Base-by-base conservation (phyloP, 106 monocot species). In the Chionographis japonica region DNA sequence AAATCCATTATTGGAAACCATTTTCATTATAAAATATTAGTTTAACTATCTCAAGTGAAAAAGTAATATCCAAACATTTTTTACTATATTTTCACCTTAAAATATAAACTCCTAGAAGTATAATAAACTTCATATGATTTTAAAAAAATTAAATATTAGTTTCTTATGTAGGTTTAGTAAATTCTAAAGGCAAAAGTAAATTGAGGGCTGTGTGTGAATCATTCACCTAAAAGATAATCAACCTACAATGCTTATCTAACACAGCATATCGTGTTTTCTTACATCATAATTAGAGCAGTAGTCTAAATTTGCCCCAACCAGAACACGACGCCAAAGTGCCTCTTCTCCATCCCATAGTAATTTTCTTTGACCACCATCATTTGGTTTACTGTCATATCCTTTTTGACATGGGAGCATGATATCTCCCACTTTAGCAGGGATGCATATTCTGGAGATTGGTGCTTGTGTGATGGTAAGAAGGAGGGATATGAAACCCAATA, bases 401-500 rank as follows among this genome's bases (percentile, higher is more conserved):
- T 12, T 16, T n/a, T 16, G 37, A 46, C 80, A 80, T 35, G 80
- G 80, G n/a, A 80, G 66, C 80, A 80, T 80, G 64, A 61, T 70
- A 17, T 75, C 60, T 27, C 65, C 69, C 49, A 14, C 65, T 60
- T 65, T 70, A 16, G 40, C 59, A 36, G 82, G 77, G 9, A 82
- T 72, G 68, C 82, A 82, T 55, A 82, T 82, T 58, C 65, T 71
- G 8, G 77, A 61, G 40, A 82, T 64, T 4, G 46, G 66, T 4
- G 19, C 61, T 56, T 77, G 77, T 42, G 66, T 65, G 18, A 77
- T 56, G 16, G 71, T 68, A 8, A 82, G 77, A 7, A 82, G 68
- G 43, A 82, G 55, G 41, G 82, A 82, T 16, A 82, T 82, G 69
- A 81, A 81, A 8, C 81, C 81, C 35, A 71, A 46, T 4, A 72